Base-by-base conservation (phyloP, 257 asterid species). In the Perilla frutescens region DNA sequence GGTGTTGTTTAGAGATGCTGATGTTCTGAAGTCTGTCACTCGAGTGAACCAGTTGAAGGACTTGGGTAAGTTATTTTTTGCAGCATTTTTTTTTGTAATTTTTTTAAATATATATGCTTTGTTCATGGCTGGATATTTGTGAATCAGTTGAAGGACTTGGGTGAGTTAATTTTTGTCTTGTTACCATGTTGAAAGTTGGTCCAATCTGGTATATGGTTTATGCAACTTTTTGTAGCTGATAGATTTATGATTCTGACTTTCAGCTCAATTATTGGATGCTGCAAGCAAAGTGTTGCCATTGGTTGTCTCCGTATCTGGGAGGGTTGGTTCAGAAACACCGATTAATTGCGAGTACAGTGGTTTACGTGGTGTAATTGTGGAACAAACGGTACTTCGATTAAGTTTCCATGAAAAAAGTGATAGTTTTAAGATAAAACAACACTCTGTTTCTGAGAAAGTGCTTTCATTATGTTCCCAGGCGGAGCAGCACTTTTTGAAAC, bases 401-500 rank as follows among this genome's bases (percentile, higher is more conserved):
- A 73, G 64, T 62, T 72, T 10, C 32, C 11, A 7, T 54, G 66
- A 54, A 40, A 29, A 40, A 40, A 48, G 55, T 73, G 49, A 40
- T 41, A 10, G 53, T 34, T 32, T 31, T 1, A 44, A 62, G 13
- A 34, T 55, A 1, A 48, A 6, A 8, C 6, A 44, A 2, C n/a
- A 36, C 6, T 26, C 13, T 62, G 37, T 34, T 66, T 74, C 61
- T 47, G 59, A 60, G 43, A 32, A 45, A 66, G 0, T 51, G 64
- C n/a, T 8, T 61, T 72, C 12, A 12, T 71, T 62, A 29, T 76
- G 60, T 73, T 74, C 71, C 53, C 90, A 95, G 99, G 96, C 98
- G 15, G 99, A 95, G 81, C 98, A 90, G 62, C 98, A 92, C 83
- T 95, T 95, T 83, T 71, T 95, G 85, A 95, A 95, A 76, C 99